These are phyloP conservation scores for Ogataea trehaloabstinens DNA, from an alignment of 805 yeast species.

Conservation along the genomic window DNA sequence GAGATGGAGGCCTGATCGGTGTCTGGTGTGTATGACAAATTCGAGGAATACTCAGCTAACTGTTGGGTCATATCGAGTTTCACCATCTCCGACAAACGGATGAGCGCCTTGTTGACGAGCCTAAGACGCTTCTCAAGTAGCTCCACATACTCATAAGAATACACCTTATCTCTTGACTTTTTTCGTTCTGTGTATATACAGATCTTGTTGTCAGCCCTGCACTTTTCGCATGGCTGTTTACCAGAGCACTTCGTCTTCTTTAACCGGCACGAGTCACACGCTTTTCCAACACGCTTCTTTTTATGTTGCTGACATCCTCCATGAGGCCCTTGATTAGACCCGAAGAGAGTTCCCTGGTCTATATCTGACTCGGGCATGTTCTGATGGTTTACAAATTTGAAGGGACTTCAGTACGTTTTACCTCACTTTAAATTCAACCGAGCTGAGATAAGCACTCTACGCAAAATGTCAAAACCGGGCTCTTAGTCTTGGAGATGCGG, in stretches of 20 bases:
- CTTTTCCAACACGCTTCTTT: slow-evolving; percentile 61
- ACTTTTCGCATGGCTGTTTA: slow-evolving; percentile 56
- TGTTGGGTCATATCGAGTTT: slow-evolving; percentile 13
- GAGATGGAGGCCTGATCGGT: slow-evolving; percentile 30
- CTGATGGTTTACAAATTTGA: too few relatives aligned
- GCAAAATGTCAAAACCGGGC: too few relatives aligned
- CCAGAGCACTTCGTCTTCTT: slow-evolving; percentile 68
- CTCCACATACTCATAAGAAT: slow-evolving; percentile 62
- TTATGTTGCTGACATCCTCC: slow-evolving; percentile 13
- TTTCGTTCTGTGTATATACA: slow-evolving; percentile 59
- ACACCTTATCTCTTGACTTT: slow-evolving; percentile 51
- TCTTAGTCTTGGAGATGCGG: too few relatives aligned
- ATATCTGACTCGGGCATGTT: slow-evolving; percentile 7
- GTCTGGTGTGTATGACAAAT: slow-evolving; percentile 14
- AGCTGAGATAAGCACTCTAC: too few relatives aligned
- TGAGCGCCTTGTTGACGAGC: slow-evolving; percentile 48
- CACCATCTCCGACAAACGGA: slow-evolving; percentile 36
- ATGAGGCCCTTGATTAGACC: slow-evolving; percentile 2
- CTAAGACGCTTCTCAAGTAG: slow-evolving; percentile 57
- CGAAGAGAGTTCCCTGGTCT: slow-evolving; percentile 5
- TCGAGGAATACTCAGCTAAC: slow-evolving; percentile 11
- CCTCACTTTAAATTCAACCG: too few relatives aligned
- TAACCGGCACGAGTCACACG: slow-evolving; percentile 61
- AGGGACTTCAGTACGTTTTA: too few relatives aligned
- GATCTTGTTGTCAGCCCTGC: slow-evolving; percentile 53